A percentile compares a stretch with the other conserved stretches of the same genome.
Evolutionary conservation across 768 basidiomycete species (phyloP).

Genomic region (Mrakia blollopis): DNA sequence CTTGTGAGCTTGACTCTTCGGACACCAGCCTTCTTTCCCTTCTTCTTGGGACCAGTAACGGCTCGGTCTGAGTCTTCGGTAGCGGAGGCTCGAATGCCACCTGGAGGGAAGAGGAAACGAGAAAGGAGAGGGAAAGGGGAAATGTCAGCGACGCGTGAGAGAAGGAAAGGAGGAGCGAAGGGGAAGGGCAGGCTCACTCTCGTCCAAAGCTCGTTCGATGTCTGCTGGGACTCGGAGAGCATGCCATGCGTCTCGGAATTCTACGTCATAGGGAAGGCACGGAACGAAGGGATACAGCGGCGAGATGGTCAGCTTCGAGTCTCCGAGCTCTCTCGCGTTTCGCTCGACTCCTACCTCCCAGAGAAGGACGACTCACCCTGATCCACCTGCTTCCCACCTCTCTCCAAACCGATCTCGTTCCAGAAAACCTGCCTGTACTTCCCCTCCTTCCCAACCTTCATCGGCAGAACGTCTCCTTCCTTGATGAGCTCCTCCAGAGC

Average conservation of each 20-base stretch:
- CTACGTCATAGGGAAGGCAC: conserved; percentile 47
- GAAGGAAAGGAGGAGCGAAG: neutral
- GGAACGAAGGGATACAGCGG: neutral
- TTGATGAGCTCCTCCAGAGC: conserved; percentile 86
- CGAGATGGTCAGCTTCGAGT: neutral
- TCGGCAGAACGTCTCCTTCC: conserved; percentile 83
- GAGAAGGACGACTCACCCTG: conserved; percentile 33
- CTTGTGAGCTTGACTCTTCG: conserved; percentile 81
- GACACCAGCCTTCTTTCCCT: conserved; percentile 68
- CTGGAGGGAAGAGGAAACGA: conserved; percentile 44
- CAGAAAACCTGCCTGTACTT: conserved; percentile 80
- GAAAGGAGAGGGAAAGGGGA: neutral
- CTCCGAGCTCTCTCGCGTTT: neutral
- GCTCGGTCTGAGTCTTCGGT: conserved; percentile 53
- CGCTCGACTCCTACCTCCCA: too few species aligned
- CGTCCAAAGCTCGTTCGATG: conserved; percentile 70
- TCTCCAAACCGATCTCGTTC: conserved; percentile 65
- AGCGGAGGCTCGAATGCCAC: conserved; percentile 63
- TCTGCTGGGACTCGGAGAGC: conserved; percentile 76
- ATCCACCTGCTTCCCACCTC: conserved; percentile 46
- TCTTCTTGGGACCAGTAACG: conserved; percentile 57
- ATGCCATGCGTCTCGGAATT: conserved; percentile 85
- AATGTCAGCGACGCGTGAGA: conserved; percentile 10
- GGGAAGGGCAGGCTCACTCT: conserved; percentile 50
- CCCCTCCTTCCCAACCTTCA: conserved; percentile 74